Conservation (phyloP, 441 rosid genomes). For the Syzygium syzygioides region DNA sequence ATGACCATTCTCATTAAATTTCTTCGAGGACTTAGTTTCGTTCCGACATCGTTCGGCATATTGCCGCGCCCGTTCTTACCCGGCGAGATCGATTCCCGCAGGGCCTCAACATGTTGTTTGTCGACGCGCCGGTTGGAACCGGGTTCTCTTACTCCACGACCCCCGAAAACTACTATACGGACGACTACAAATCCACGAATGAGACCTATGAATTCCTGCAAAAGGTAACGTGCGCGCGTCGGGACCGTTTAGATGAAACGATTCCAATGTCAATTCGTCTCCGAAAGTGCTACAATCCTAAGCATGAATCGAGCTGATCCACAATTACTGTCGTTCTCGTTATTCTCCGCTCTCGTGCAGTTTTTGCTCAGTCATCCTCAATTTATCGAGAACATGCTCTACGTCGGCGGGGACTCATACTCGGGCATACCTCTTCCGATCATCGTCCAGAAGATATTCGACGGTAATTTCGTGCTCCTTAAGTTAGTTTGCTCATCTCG, state of each 20-base stretch:
- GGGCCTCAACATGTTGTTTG: neutral
- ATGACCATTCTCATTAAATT: neutral
- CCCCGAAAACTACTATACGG: neutral
- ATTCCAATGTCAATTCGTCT: neutral
- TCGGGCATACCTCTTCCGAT: slow-evolving; percentile 8
- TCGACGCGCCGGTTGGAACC: neutral
- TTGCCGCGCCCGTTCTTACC: neutral
- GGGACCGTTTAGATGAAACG: neutral
- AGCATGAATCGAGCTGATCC: neutral
- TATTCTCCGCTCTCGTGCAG: neutral
- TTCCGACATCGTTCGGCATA: neutral
- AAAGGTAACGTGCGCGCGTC: neutral
- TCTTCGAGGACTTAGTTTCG: neutral
- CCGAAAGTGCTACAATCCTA: neutral
- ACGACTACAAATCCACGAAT: neutral
- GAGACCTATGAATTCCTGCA: slow-evolving; percentile 5
- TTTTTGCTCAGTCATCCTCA: slow-evolving; percentile 26
- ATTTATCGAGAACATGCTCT: slow-evolving; percentile 15
- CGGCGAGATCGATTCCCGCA: neutral
- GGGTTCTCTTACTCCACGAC: slow-evolving; percentile 16
- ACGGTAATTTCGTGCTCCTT: slow-evolving; percentile 6
- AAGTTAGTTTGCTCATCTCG: neutral
- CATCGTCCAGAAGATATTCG: slow-evolving; percentile 10
- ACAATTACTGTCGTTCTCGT: neutral
- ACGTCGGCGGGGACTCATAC: slow-evolving; percentile 15